Evolutionary conservation across 805 yeast species (phyloP).

Genomic region (Geotrichum ghanense): DNA sequence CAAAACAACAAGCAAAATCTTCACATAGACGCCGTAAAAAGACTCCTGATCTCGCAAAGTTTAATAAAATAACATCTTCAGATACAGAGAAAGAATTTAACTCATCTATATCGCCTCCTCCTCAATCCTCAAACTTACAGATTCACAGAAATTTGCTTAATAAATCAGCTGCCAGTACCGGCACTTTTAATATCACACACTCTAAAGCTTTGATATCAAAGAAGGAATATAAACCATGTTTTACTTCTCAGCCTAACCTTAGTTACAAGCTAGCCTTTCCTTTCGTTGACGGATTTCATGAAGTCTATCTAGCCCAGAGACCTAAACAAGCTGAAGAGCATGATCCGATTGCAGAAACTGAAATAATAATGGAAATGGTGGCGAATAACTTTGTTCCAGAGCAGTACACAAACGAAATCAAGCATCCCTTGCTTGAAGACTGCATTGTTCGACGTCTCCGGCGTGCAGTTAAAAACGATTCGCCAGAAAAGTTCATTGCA

Average conservation of each 20-base stretch:
- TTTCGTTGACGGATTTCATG: not conserved
- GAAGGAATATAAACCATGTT: not conserved
- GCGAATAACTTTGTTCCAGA: constrained; percentile 33
- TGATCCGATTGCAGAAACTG: constrained; percentile 55
- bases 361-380: constrained; percentile 35
- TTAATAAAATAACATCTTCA: not conserved
- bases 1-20: not conserved
- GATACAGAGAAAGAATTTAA: not conserved
- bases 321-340: constrained; percentile 30
- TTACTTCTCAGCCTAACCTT: not conserved
- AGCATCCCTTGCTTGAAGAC: constrained; percentile 20
- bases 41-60: not conserved
- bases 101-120: not conserved
- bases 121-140: too few relatives aligned
- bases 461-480: constrained; percentile 19
- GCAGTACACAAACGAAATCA: constrained; percentile 20
- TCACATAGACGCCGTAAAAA: not conserved
- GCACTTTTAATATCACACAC: not conserved
- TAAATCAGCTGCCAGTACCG: not conserved
- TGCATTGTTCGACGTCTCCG: constrained; percentile 23
- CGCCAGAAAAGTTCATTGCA: constrained; percentile 22
- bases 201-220: not conserved
- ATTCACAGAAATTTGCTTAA: too few relatives aligned
- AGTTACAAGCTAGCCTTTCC: not conserved
- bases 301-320: not conserved